These are phyloP conservation scores for Colletotrichum ledebouriae DNA, from an alignment of 2,329 filamentous ascomycete species.

Conservation along the genomic window DNA sequence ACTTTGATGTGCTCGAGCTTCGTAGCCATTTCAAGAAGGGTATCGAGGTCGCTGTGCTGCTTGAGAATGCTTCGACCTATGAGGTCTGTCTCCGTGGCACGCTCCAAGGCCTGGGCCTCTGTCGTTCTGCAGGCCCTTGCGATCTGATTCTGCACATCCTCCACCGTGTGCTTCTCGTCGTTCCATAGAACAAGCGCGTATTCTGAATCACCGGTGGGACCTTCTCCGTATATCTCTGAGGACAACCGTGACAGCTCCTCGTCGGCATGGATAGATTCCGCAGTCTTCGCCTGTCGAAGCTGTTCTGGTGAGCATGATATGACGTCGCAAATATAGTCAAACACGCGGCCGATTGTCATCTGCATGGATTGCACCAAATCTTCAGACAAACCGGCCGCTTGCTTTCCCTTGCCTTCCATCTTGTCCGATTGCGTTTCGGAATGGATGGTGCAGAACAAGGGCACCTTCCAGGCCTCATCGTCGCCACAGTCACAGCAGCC, in stretches of 20 bases:
- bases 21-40: conserved; percentile 82
- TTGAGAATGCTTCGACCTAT: conserved; percentile 88
- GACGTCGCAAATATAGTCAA: conserved; percentile 98
- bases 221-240: conserved; percentile 77
- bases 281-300: conserved; percentile 85
- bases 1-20: conserved; percentile 96
- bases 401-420: conserved; percentile 73
- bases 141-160: conserved; percentile 91
- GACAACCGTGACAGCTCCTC: conserved; percentile 83
- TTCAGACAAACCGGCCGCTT: conserved; percentile 73
- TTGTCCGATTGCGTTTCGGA: conserved; percentile 69
- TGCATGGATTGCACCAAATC: conserved; percentile 83
- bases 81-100: conserved; percentile 90
- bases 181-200: conserved; percentile 95
- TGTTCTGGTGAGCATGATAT: conserved; percentile 98
- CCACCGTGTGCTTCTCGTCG: conserved; percentile 97
- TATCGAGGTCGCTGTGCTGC: conserved; percentile 78
- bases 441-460: conserved; percentile 94
- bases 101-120: conserved; percentile 75
- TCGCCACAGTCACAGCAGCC: conserved; percentile 99
- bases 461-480: conserved; percentile 90
- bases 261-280: conserved; percentile 83
- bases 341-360: conserved; percentile 85
- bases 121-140: conserved; percentile 86
- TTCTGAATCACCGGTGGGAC: conserved; percentile 76